phyloP scores from a whole-genome alignment of 2,329 filamentous ascomycete genomes.

The Emydomyces testavorans region DNA sequence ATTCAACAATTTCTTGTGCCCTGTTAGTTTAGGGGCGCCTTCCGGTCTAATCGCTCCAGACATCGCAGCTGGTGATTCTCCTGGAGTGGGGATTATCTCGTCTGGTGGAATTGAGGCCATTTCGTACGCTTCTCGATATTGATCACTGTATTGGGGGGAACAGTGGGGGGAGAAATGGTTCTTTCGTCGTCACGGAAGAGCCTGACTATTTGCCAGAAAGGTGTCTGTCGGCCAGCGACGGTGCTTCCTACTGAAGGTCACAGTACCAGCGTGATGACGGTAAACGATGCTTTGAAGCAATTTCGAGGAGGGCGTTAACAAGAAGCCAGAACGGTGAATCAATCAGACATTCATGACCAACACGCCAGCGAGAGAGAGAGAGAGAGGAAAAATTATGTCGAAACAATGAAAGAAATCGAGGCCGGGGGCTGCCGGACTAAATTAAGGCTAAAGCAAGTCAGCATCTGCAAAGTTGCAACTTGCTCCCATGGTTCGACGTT shows the following conservation, averaged over 20 bases:
- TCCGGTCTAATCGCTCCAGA: constrained; percentile 22
- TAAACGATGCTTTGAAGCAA: neutral
- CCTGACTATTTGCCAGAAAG: neutral
- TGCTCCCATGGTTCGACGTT: neutral
- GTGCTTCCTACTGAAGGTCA: neutral
- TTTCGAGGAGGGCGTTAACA: neutral
- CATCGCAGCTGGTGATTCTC: constrained; percentile 27
- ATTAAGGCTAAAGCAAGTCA: constrained; percentile 3
- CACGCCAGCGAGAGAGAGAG: neutral
- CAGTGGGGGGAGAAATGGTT: neutral
- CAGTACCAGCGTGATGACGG: neutral
- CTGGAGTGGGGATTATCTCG: constrained; percentile 26
- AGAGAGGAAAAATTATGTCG: neutral
- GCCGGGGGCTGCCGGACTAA: neutral
- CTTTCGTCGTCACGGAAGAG: neutral
- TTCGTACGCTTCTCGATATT: neutral
- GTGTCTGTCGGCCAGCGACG: constrained; percentile 4
- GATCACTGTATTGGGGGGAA: neutral
- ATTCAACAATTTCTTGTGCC: constrained; percentile 58
- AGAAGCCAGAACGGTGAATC: neutral
- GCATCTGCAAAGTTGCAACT: neutral
- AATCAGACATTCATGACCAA: constrained; percentile 2
- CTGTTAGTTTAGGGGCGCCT: constrained; percentile 49
- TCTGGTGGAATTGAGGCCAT: constrained; percentile 25
- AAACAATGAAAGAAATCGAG: neutral